These are phyloP conservation scores for Apiospora malaysiana DNA, from an alignment of 2,329 filamentous ascomycete genomes.

Conservation along the genomic window DNA sequence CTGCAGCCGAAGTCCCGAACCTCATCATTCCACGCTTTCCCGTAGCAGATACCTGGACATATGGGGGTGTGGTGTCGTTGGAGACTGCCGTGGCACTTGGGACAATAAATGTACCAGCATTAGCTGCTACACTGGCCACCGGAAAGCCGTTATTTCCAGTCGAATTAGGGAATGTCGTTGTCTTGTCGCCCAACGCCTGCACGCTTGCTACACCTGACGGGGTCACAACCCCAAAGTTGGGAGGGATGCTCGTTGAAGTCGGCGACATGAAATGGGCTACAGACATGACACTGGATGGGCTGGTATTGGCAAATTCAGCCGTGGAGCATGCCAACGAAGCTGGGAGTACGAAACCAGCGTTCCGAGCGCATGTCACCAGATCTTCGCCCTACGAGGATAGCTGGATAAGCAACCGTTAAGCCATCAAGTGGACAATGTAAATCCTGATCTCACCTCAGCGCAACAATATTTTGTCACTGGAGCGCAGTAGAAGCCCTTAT, in stretches of 20 bases:
- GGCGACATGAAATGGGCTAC: not conserved
- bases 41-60: not conserved
- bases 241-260: not conserved
- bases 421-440: slow-evolving; percentile 27
- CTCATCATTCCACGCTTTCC: not conserved
- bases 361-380: slow-evolving; percentile 39
- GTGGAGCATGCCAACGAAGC: slow-evolving; percentile 21
- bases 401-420: not conserved
- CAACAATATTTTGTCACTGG: slow-evolving; percentile 47
- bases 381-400: slow-evolving; percentile 40
- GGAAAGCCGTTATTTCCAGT: not conserved
- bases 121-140: not conserved
- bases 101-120: not conserved
- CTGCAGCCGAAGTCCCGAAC: not conserved
- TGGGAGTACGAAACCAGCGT: slow-evolving; percentile 41
- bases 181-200: not conserved
- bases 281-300: slow-evolving; percentile 25
- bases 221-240: not conserved
- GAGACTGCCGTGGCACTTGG: not conserved
- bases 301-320: slow-evolving; percentile 22
- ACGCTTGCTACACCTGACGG: not conserved
- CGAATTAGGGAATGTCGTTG: not conserved
- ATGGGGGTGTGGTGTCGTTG: not conserved
- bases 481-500: slow-evolving; percentile 43
- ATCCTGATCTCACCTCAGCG: slow-evolving; percentile 36